Evolutionary conservation across 2,329 filamentous ascomycete genomes (phyloP), one percentile per base, ranked within the genome.

Genomic region (Aspergillus fischeri): DNA sequence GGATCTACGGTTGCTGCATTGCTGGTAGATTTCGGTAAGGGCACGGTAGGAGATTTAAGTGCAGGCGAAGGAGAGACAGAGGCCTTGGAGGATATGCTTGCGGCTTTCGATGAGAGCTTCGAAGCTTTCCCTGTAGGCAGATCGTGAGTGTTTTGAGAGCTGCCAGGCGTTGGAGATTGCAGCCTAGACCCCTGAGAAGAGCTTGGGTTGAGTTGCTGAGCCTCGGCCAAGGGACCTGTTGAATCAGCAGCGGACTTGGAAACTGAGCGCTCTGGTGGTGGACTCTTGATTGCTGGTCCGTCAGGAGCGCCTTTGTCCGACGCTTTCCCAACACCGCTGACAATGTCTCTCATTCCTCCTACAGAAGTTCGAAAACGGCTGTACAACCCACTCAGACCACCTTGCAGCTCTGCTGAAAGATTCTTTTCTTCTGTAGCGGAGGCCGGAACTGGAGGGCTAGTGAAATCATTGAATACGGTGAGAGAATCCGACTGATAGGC

Each of bases 381-480:
- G 73, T 97, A 97, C 41, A 97, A 78, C 0, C 93, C 92, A 69
- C 90, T 96, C 49, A 97, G 79, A 4, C 93, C 91, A 73, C 93
- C 90, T 61, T 94, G 90, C 24, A 94, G 75, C 57, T 96, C 91
- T 27, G 86, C 85, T 0, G 87, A 81, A 41, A 90, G 79, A 8
- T 83, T 83, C 70, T 91, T 91, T 57, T 80, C 85, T 65, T 96
- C 91, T 25, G 80, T 75, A 1, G 82, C 78, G 1, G 84, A 77
- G 1, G 83, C 79, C 2, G 89, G 86, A 4, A 87, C 86, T 1
- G 88, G 83, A 0, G 77, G 77, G 53, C 69, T 73, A 6, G 89
- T 90, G 67, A 96, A 92, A 69, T 97, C 92, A 75, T 95, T 95
- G 76, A 97, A 97, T 8, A 92, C 95, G 2, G 93, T 97, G 50